phyloP scores from a whole-genome alignment of 106 monocot species.

The Chionographis japonica region DNA sequence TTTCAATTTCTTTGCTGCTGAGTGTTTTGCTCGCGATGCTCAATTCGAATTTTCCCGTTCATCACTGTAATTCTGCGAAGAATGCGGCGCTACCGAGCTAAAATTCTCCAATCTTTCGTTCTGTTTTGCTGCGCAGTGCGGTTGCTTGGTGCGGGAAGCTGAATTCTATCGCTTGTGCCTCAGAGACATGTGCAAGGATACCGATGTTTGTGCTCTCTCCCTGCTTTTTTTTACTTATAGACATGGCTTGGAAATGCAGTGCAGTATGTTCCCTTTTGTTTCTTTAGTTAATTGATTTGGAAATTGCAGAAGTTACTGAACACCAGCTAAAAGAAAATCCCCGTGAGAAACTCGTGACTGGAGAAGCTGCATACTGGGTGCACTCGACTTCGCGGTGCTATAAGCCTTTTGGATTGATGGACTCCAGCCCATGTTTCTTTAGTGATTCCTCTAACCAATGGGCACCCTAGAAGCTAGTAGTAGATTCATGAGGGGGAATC shows the following conservation, averaged over 20 bases:
- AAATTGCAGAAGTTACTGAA: no score
- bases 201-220: constrained; percentile 50
- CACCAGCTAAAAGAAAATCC: no score
- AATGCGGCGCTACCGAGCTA: background rate
- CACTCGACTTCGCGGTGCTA: no score
- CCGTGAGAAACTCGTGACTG: no score
- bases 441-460: no score
- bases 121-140: constrained; percentile 53
- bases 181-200: constrained; percentile 97
- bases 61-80: background rate
- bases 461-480: no score
- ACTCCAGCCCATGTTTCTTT: no score
- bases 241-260: background rate
- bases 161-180: constrained; percentile 89
- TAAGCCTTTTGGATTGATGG: no score
- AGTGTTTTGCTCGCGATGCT: background rate
- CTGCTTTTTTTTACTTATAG: background rate
- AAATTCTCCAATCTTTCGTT: background rate
- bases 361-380: no score
- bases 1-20: no score
- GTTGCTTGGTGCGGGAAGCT: constrained; percentile 97
- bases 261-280: background rate
- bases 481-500: no score
- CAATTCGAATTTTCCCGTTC: background rate
- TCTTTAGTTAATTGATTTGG: no score